Percentiles rank a stretch among this genome's conserved stretches.
These are phyloP conservation scores for Tuber aestivum DNA, from an alignment of 495 filamentous ascomycete species.

Conservation along the genomic window DNA sequence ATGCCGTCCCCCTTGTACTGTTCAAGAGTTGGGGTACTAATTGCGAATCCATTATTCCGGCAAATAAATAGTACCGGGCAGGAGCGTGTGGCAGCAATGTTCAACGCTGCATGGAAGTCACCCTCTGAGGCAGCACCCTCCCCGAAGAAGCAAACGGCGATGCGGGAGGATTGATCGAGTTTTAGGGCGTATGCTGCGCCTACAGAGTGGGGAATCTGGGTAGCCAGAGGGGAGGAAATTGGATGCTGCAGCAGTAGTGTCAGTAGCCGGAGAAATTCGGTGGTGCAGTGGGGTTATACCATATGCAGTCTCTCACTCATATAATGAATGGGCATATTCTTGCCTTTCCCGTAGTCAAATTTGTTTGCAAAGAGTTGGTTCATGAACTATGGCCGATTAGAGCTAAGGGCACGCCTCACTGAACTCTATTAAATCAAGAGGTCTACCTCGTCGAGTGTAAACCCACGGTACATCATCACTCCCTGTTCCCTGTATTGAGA, in stretches of 20 bases:
- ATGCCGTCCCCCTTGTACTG: slow-evolving; percentile 98
- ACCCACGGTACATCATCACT: slow-evolving; percentile 83
- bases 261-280: slow-evolving; percentile 5
- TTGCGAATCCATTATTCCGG: slow-evolving; percentile 96
- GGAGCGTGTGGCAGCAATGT: slow-evolving; percentile 88
- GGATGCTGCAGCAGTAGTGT: slow-evolving; percentile 59
- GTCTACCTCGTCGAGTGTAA: slow-evolving; percentile 53
- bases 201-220: slow-evolving; percentile 89
- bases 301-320: slow-evolving; percentile 72
- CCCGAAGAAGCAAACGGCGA: slow-evolving; percentile 89
- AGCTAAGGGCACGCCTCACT: background rate
- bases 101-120: slow-evolving; percentile 94
- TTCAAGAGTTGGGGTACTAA: slow-evolving; percentile 87
- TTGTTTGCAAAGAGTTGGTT: slow-evolving; percentile 86
- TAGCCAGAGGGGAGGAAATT: slow-evolving; percentile 87
- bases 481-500: slow-evolving; percentile 93
- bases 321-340: slow-evolving; percentile 98
- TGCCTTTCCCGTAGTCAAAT: slow-evolving; percentile 71
- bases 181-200: slow-evolving; percentile 90
- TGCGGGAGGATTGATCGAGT: slow-evolving; percentile 64
- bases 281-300: slow-evolving; percentile 44
- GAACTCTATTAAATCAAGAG: background rate
- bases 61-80: slow-evolving; percentile 93
- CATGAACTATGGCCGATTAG: slow-evolving; percentile 62
- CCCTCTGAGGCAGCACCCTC: slow-evolving; percentile 97